phyloP scores from a whole-genome alignment of 805 yeast species.

The Torulaspora gathmanii region DNA sequence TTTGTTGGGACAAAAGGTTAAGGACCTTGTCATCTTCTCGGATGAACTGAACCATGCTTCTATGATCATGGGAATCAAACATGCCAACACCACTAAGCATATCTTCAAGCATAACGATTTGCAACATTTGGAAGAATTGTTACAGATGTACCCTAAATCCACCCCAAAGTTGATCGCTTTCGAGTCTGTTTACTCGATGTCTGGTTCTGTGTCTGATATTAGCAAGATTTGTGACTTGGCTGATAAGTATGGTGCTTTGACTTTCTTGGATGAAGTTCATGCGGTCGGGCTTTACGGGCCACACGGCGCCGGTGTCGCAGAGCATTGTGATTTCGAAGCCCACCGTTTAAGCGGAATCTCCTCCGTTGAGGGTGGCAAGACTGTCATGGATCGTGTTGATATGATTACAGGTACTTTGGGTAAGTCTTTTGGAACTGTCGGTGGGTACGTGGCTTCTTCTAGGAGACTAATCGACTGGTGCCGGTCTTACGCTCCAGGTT shows the following conservation, averaged over 20 bases:
- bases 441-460: slow-evolving; percentile 95
- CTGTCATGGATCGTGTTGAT: slow-evolving; percentile 86
- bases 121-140: slow-evolving; percentile 70
- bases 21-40: slow-evolving; percentile 84
- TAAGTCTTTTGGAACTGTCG: slow-evolving; percentile 94
- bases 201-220: slow-evolving; percentile 95
- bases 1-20: slow-evolving; percentile 83
- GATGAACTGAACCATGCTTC: slow-evolving; percentile 96
- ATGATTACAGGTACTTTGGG: slow-evolving; percentile 97
- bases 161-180: slow-evolving; percentile 94
- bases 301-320: slow-evolving; percentile 99
- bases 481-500: slow-evolving; percentile 94
- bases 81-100: slow-evolving; percentile 83
- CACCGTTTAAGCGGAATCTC: slow-evolving; percentile 66
- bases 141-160: slow-evolving; percentile 76
- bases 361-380: slow-evolving; percentile 42
- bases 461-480: slow-evolving; percentile 86
- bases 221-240: slow-evolving; percentile 91
- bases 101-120: slow-evolving; percentile 89
- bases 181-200: slow-evolving; percentile 97
- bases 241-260: slow-evolving; percentile 93
- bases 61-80: slow-evolving; percentile 93
- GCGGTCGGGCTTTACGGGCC: slow-evolving; percentile 99
- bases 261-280: slow-evolving; percentile 97
- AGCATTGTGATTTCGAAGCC: slow-evolving; percentile 83